Percentiles rank a stretch among this genome's conserved stretches.
These are phyloP conservation scores for Epichloe aotearoae DNA, from an alignment of 2,329 filamentous ascomycete species.

Conservation along the genomic window DNA sequence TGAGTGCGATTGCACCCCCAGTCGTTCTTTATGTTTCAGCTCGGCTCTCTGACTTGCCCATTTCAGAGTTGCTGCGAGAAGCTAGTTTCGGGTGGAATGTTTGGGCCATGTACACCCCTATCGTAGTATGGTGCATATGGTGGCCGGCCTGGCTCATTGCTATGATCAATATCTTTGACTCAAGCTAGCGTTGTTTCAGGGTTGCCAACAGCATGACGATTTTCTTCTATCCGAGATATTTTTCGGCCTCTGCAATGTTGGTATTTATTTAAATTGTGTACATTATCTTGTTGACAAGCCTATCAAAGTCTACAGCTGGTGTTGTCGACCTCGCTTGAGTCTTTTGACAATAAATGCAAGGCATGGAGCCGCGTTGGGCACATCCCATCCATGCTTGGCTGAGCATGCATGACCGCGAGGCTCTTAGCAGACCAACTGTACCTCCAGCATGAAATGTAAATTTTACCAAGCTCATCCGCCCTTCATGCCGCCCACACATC, in stretches of 20 bases:
- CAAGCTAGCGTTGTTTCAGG: slow-evolving; percentile 5
- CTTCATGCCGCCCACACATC: slow-evolving; percentile 82
- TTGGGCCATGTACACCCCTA: slow-evolving; percentile 77
- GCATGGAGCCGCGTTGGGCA: not conserved
- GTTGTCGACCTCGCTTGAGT: not conserved
- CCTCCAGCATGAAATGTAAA: not conserved
- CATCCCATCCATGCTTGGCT: not conserved
- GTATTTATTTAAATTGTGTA: not conserved
- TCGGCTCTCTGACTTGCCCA: slow-evolving; percentile 22
- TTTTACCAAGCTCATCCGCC: not conserved
- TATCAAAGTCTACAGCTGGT: not conserved
- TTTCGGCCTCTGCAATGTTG: not conserved
- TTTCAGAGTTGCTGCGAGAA: slow-evolving; percentile 50
- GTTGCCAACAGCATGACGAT: not conserved
- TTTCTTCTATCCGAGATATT: not conserved
- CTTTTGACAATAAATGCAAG: not conserved
- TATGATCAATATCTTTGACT: slow-evolving; percentile 38
- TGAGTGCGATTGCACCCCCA: slow-evolving; percentile 54
- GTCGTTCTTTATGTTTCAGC: slow-evolving; percentile 38
- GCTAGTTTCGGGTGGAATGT: slow-evolving; percentile 83
- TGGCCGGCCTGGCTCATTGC: slow-evolving; percentile 81
- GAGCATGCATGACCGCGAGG: not conserved
- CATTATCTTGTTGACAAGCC: not conserved
- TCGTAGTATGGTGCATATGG: slow-evolving; percentile 91
- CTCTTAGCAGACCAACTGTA: not conserved